phyloP scores from a whole-genome alignment of 2,329 filamentous ascomycete genomes.

The Colletotrichum spaethianum region DNA sequence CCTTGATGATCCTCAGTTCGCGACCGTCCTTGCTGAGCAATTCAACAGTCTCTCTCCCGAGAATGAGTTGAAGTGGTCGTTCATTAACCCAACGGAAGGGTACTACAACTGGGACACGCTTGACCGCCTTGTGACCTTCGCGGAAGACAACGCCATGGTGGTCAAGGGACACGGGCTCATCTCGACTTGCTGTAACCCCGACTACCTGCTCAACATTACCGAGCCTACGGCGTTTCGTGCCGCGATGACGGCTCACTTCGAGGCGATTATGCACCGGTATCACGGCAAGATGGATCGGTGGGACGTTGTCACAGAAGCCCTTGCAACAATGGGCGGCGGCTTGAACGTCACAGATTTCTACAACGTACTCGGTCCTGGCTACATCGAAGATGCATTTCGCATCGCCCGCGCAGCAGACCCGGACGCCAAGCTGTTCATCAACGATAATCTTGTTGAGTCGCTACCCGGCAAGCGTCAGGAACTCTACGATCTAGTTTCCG shows the following conservation, averaged over 20 bases:
- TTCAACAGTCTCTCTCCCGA: conserved; percentile 35
- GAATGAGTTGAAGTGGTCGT: conserved; percentile 34
- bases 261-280: conserved; percentile 70
- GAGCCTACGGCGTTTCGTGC: conserved; percentile 66
- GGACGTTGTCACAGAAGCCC: conserved; percentile 77
- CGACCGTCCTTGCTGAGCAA: conserved; percentile 20
- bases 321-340: conserved; percentile 68
- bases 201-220: conserved; percentile 70
- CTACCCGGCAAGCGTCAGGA: conserved; percentile 65
- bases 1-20: conserved; percentile 29
- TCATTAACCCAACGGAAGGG: conserved; percentile 49
- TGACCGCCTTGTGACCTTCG: conserved; percentile 73
- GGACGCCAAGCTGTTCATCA: conserved; percentile 79
- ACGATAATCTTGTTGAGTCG: conserved; percentile 77
- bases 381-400: conserved; percentile 78
- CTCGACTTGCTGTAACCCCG: conserved; percentile 72
- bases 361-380: conserved; percentile 77
- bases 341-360: conserved; percentile 75
- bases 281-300: conserved; percentile 75
- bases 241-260: conserved; percentile 73
- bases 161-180: conserved; percentile 77
- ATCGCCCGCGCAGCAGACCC: conserved; percentile 78
- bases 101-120: conserved; percentile 68
- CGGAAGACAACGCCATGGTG: conserved; percentile 67
- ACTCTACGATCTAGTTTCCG: conserved; percentile 51